Base-by-base conservation (phyloP, 768 basidiomycete species). In the Podaxis rugospora region DNA sequence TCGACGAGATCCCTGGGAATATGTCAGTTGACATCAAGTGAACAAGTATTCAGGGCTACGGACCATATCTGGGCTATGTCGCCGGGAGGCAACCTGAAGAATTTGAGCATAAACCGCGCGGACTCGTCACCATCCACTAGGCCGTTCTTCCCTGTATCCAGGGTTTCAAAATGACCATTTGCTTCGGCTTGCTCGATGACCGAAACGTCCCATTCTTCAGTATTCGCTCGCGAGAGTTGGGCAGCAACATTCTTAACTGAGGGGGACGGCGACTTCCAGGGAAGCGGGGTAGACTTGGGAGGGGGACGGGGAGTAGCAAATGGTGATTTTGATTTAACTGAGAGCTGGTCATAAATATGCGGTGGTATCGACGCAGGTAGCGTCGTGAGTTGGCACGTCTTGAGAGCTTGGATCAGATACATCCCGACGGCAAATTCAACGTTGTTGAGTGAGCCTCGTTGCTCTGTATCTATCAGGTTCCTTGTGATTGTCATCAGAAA, bases 371-470 rank as follows among this genome's bases (percentile, higher is more conserved):
- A 65, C 2, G 65, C 28, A 1, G 76, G 78, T 5, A 79, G 66
- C 1, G 66, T 61, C 23, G 65, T 64, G 0, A 78, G 69, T 36
- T 70, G 68, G 54, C 75, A 76, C 4, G 70, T 68, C 64, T 71
- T 71, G 14, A 75, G 59, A n/a, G 71, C 71, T 39, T 75, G 70
- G 42, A 90, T 83, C 59, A 89, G 80, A 69, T 85, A 85, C 83
- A 88, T 85, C 39, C 83, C 89, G 61, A 91, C 74, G 37, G 84
- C 82, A 69, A 92, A 92, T 62, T 90, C 88, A 28, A 80, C 71
- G 6, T 80, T 75, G 65, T 90, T 87, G 10, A 92, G 80, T 2
- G 78, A 74, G 5, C 87, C 88, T 37, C 84, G 76, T 36, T 78
- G 73, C 55, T 80, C 78, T 7, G 79, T 82, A 68, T 90, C 88